Percentiles rank a stretch among this genome's conserved stretches.
Conservation (phyloP, 1,139 yeast genomes). For the Debaryomyces sp. region DNA sequence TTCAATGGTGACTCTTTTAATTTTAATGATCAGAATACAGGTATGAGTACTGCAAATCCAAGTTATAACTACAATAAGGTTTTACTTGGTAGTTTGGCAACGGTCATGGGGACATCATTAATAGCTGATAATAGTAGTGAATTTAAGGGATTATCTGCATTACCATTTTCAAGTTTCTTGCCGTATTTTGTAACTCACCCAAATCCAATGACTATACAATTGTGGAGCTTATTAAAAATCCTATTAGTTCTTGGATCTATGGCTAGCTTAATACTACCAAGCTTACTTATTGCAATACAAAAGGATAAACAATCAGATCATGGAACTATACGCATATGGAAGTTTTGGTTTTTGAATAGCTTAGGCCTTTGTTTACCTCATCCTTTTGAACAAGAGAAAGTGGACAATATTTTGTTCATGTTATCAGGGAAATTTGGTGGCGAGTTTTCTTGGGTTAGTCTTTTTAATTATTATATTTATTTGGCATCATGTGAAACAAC, state of each 20-base stretch:
- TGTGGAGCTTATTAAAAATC: slow-evolving; percentile 32
- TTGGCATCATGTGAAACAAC: slow-evolving; percentile 34
- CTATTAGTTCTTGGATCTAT: slow-evolving; percentile 31
- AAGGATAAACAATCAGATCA: slow-evolving; percentile 5
- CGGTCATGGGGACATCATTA: slow-evolving; percentile 52
- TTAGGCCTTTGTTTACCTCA: slow-evolving; percentile 36
- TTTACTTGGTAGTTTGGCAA: slow-evolving; percentile 59
- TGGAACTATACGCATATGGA: slow-evolving; percentile 9
- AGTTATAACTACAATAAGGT: slow-evolving; percentile 32
- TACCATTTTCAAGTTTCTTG: slow-evolving; percentile 33
- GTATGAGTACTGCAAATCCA: background rate
- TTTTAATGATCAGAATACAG: slow-evolving; percentile 5
- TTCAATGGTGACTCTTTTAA: slow-evolving; percentile 9
- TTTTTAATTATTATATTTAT: slow-evolving; percentile 32
- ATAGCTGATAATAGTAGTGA: slow-evolving; percentile 41
- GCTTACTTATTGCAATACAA: slow-evolving; percentile 9
- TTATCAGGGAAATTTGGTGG: slow-evolving; percentile 25
- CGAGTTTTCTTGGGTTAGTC: slow-evolving; percentile 16
- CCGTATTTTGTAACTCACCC: slow-evolving; percentile 29
- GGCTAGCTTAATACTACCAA: slow-evolving; percentile 29
- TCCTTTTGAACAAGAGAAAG: slow-evolving; percentile 19
- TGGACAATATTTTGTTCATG: slow-evolving; percentile 21
- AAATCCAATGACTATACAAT: slow-evolving; percentile 26
- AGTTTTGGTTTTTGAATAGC: slow-evolving; percentile 29
- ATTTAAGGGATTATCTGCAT: slow-evolving; percentile 42